A percentile compares a stretch with the other conserved stretches of the same genome.
Evolutionary conservation across 495 filamentous ascomycete species (phyloP).

Genomic region (Melanomma pulvis-pyrius): DNA sequence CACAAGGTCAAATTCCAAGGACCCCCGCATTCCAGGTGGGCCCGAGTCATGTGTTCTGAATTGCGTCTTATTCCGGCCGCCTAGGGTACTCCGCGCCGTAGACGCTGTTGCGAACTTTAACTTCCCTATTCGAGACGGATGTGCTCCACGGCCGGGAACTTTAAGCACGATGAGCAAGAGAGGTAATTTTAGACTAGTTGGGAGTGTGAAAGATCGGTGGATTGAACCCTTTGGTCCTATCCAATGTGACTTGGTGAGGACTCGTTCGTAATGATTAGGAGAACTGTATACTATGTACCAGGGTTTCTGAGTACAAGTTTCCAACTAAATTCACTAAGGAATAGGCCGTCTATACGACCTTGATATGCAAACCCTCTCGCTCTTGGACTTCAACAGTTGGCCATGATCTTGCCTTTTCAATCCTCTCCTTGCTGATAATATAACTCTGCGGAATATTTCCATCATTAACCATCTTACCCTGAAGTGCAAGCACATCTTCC

Average conservation of each 20-base stretch:
- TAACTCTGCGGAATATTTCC: slow-evolving; percentile 42
- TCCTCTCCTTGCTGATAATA: slow-evolving; percentile 42
- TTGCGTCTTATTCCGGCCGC: neutral
- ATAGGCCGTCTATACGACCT: neutral
- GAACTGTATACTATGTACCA: no score
- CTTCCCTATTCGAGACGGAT: neutral
- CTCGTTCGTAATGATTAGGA: no score
- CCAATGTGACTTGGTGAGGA: no score
- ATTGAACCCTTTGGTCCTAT: no score
- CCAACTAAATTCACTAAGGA: neutral
- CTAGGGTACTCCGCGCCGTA: neutral
- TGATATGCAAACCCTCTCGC: slow-evolving; percentile 14
- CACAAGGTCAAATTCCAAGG: neutral
- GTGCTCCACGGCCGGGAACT: slow-evolving; percentile 21
- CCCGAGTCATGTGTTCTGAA: neutral
- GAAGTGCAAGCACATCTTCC: slow-evolving; percentile 16
- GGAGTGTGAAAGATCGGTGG: no score
- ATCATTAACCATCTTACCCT: slow-evolving; percentile 25
- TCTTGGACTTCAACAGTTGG: slow-evolving; percentile 38
- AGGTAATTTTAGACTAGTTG: no score
- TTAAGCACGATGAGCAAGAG: no score
- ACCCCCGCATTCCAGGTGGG: neutral
- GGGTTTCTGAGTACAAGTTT: neutral
- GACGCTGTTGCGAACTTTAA: neutral
- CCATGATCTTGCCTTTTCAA: slow-evolving; percentile 37